Base-by-base conservation (phyloP, 1,284 basidiomycete genomes). In the Cryptococcus sp. region DNA sequence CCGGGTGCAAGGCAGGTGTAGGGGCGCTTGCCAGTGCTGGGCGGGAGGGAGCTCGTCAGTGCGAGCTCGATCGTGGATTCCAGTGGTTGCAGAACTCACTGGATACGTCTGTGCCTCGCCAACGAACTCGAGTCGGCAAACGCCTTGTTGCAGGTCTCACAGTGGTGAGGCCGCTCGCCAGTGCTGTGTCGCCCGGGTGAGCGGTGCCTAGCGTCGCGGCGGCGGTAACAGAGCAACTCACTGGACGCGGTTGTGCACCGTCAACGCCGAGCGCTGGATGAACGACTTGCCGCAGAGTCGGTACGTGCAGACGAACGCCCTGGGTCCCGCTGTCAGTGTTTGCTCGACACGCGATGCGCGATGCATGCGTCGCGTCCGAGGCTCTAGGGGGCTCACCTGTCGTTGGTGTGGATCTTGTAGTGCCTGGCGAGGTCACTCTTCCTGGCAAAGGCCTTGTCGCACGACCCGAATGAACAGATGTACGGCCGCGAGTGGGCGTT, bases 71-170 rank as follows among this genome's bases (percentile, higher is more conserved):
- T 15, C n/a, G 35, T n/a, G 11, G 2, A 16, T 9, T 23, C 21
- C 20, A 53, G 36, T 18, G 16, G 59, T n/a, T n/a, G n/a, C 76
- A n/a, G 74, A 0, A 49, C 81, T 47, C 72, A 80, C 73, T 83
- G 82, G 11, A 80, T 80, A 13, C 81, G 75, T 3, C 82, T 78
- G 61, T 84, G 82, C 12, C 82, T 78, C 18, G 82, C 82, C 13
- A 84, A 75, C 8, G 81, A 83, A 58, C 77, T 79, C 8, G 82
- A 83, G 65, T 84, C 82, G 50, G 78, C 78, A 68, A 84, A 84
- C 7, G 79, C 76, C 66, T 82, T 82, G 44, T 69, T 51, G 68
- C 80, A 82, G 8, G 67, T 73, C 62, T 78, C 70, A 69, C 82
- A 84, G 24, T 76, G 70, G 67, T 83, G 82, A 2, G 82, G 82